These are phyloP conservation scores for Ramaria sp. DNA, from an alignment of 768 basidiomycete species.

Conservation along the genomic window DNA sequence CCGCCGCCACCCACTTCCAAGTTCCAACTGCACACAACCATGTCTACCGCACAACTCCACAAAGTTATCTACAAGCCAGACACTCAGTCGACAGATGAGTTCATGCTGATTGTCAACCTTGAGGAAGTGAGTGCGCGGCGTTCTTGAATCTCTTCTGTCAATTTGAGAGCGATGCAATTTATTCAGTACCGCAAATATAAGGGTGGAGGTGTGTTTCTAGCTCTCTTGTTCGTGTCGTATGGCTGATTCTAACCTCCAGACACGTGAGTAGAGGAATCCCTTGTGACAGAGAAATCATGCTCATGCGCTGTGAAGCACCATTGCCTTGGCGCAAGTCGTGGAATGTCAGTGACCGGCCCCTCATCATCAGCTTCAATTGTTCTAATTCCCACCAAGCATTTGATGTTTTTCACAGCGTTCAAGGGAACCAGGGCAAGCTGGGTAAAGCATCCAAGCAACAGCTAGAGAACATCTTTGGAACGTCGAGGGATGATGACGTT, in stretches of 20 bases:
- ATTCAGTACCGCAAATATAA: constrained; percentile 3
- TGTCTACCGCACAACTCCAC: constrained; percentile 26
- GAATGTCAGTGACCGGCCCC: constrained; percentile 34
- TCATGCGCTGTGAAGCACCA: constrained; percentile 32
- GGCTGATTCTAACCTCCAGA: constrained; percentile 30
- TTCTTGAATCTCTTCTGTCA: background rate
- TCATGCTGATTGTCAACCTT: constrained; percentile 54
- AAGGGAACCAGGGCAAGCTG: constrained; percentile 72
- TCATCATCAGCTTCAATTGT: background rate
- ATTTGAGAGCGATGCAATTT: background rate
- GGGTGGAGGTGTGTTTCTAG: constrained; percentile 9
- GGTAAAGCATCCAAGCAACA: constrained; percentile 73
- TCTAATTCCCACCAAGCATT: constrained; percentile 39
- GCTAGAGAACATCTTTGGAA: constrained; percentile 62
- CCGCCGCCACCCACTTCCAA: background rate
- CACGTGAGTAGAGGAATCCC: constrained; percentile 41
- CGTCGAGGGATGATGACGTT: constrained; percentile 55
- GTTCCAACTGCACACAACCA: background rate
- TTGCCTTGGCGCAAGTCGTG: constrained; percentile 67
- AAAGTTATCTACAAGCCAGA: constrained; percentile 78
- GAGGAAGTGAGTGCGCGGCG: constrained; percentile 41
- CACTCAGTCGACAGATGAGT: constrained; percentile 62
- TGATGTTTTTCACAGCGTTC: constrained; percentile 54
- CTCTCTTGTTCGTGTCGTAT: constrained; percentile 1
- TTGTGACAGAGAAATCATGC: background rate